Base-by-base conservation (phyloP, 1,284 basidiomycete species). In the Phellopilus nigrolimitatus region DNA sequence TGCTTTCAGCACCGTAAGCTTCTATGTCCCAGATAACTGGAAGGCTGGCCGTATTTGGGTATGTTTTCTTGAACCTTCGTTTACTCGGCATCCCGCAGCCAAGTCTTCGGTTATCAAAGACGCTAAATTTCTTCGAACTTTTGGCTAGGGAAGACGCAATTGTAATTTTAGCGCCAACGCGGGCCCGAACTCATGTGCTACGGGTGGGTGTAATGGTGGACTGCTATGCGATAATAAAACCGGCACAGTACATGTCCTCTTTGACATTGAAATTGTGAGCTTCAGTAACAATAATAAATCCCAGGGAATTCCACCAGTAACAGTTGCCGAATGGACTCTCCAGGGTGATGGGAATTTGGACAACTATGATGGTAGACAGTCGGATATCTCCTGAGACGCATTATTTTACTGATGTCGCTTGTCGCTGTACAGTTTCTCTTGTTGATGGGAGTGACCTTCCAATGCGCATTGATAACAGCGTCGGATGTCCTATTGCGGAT, bases 401-500 rank as follows among this genome's bases (percentile, higher is more conserved):
- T 41, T 27, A 8, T 15, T 31, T 24, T n/a, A n/a, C n/a, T n/a
- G n/a, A n/a, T n/a, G n/a, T n/a, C n/a, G n/a, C n/a, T n/a, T n/a
- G n/a, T 30, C 12, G 39, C 24, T 13, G 30, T 37, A 27, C 36
- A 69, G 69, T 78, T 15, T 76, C 74, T 28, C 67, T 79, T 28
- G 78, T 81, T 15, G 78, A 80, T 58, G 79, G 79, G 0, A 78
- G 72, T 64, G 82, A 84, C 64, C 61, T 84, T 6, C 82, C 82
- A 3, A 68, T 79, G 63, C 63, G 69, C 4, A 79, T 84, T 52
- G 65, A 65, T 38, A 78, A 77, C 65, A 74, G 71, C 60, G 61
- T 63, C 19, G 75, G 74, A n/a, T 83, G 80, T 61, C 61, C 58
- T 9, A 64, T 73, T 10, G 71, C 78, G 2, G 64, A 68, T 43